Evolutionary conservation across 2,329 filamentous ascomycete species (phyloP).

Genomic region (Waltergamsia citrina): DNA sequence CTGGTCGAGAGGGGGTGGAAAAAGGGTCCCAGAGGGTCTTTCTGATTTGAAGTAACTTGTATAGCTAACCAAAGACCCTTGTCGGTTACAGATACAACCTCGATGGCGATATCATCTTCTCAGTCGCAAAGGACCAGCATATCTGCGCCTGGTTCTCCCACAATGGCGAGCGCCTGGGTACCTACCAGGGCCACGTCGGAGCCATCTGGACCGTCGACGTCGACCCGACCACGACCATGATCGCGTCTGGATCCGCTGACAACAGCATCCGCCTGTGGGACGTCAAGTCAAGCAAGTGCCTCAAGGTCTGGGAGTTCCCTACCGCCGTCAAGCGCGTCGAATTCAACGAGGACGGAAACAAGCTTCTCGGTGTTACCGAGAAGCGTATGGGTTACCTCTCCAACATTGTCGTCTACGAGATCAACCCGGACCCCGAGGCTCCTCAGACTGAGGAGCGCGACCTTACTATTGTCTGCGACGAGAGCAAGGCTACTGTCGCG

Average conservation of each 20-base stretch:
- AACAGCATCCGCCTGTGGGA: slow-evolving; percentile 98
- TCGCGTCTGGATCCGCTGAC: slow-evolving; percentile 93
- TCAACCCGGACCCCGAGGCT: slow-evolving; percentile 73
- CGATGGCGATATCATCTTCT: slow-evolving; percentile 96
- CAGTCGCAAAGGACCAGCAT: slow-evolving; percentile 89
- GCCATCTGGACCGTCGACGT: slow-evolving; percentile 98
- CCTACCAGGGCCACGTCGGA: slow-evolving; percentile 94
- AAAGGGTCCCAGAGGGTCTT: background rate
- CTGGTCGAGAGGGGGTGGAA: background rate
- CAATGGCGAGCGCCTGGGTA: slow-evolving; percentile 95
- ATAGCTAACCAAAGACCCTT: background rate
- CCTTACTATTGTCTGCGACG: slow-evolving; percentile 84
- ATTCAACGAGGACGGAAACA: slow-evolving; percentile 88
- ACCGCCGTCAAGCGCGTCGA: slow-evolving; percentile 97
- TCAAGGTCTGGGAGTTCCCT: slow-evolving; percentile 97
- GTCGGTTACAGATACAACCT: slow-evolving; percentile 61
- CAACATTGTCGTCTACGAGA: slow-evolving; percentile 87
- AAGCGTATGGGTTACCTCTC: slow-evolving; percentile 96
- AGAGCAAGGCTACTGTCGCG: slow-evolving; percentile 94
- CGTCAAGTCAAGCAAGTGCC: slow-evolving; percentile 79
- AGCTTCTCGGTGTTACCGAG: slow-evolving; percentile 90
- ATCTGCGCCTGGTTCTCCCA: slow-evolving; percentile 96
- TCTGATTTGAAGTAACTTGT: background rate
- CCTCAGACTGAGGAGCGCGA: slow-evolving; percentile 77
- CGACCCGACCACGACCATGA: slow-evolving; percentile 76